Evolutionary conservation across 1,284 basidiomycete species (phyloP), one percentile per base, ranked within the genome.

Genomic region (Cryptococcus maquisensis): DNA sequence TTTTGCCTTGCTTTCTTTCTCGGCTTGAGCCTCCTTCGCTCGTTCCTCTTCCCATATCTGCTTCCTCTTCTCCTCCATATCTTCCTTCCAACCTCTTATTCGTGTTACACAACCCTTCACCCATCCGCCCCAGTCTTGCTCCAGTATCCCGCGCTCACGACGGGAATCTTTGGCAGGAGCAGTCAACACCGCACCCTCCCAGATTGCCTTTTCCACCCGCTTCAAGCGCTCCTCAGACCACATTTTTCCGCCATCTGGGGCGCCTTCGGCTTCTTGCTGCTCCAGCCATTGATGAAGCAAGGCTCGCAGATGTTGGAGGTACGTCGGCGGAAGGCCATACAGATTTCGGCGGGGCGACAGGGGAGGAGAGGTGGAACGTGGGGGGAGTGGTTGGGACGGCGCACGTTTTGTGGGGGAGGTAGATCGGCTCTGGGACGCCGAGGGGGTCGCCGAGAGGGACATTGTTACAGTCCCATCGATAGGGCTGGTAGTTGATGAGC

Each of bases 281-380:
- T 49, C 50, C 15, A 71, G 58, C 64, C 65, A 71, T 57, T 71
- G 68, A 44, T 57, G 62, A 1, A 67, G 48, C 15, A 71, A 52
- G 6, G 51, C 36, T 6, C 59, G 53, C 2, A 71, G 59, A 45
- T 68, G 65, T 15, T 39, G 26, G 41, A 66, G 52, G 40, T 68
- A 67, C 3, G 55, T 58, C 3, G 68, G 66, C 2, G 68, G 68
- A 4, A 70, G 59, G 26, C 65, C 63, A 4, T 47, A 47, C 0
- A 45, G 50, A 48, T 68, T 62, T 49, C 63, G 64, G 1, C 65
- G 53, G 13, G 66, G 65, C 15, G 65, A 59, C 23, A 64, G 52
- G 21, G 65, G 65, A 13, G 63, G 61, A 3, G 60, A 61, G 16
- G 46, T 42, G 4, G 60, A 52, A 7, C 62, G 50, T 20, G 53